These are phyloP conservation scores for Thermochaetoides dissita DNA, from an alignment of 2,329 filamentous ascomycete species.

Conservation along the genomic window DNA sequence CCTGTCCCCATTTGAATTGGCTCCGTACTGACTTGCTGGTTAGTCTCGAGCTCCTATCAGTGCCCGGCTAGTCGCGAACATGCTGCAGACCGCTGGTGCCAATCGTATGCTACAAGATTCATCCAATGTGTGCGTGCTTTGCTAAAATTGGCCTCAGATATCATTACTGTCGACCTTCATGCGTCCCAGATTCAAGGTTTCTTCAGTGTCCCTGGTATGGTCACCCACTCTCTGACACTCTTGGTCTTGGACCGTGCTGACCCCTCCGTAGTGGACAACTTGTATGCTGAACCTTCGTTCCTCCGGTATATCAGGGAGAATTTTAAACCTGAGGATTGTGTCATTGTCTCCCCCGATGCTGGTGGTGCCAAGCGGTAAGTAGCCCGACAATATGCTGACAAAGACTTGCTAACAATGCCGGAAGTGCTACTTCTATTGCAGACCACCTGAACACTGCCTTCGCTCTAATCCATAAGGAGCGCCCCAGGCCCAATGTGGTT, in stretches of 20 bases:
- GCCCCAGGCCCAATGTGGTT: constrained; percentile 67
- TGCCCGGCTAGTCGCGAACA: constrained; percentile 90
- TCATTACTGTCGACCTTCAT: constrained; percentile 94
- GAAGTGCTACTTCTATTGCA: constrained; percentile 68
- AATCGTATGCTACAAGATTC: constrained; percentile 41
- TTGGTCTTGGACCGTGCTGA: too few species aligned
- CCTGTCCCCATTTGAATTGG: too few species aligned
- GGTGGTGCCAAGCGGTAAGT: constrained; percentile 75
- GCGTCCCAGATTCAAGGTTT: constrained; percentile 76
- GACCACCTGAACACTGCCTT: constrained; percentile 83
- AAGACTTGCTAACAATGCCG: constrained; percentile 2
- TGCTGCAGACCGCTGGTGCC: constrained; percentile 89
- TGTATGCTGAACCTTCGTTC: constrained; percentile 88
- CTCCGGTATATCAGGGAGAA: constrained; percentile 86
- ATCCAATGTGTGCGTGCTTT: not conserved
- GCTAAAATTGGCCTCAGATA: constrained; percentile 18
- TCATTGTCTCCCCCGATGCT: constrained; percentile 90
- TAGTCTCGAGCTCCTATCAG: constrained; percentile 92
- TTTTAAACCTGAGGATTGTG: constrained; percentile 64
- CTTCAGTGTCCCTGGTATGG: constrained; percentile 55
- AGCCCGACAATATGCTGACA: not conserved
- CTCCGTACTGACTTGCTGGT: constrained; percentile 2
- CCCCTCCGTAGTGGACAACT: constrained; percentile 35
- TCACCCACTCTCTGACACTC: not conserved
- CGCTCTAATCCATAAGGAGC: constrained; percentile 93